These are phyloP conservation scores for Onygena corvina DNA, from an alignment of 2,329 filamentous ascomycete species.

Conservation along the genomic window DNA sequence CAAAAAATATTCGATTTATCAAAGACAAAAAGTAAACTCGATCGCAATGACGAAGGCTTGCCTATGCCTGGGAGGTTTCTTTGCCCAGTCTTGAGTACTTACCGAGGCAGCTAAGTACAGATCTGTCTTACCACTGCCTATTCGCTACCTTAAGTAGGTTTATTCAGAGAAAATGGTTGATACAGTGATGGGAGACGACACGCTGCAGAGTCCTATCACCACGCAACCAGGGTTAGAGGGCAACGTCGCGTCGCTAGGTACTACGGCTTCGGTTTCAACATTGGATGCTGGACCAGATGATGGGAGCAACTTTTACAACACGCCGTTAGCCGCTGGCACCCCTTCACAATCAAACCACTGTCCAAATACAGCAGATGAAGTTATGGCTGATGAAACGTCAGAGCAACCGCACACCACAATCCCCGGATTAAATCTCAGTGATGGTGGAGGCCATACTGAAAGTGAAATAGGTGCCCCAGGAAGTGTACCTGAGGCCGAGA, in stretches of 20 bases:
- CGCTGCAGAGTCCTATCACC: slow-evolving; percentile 15
- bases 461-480: neutral
- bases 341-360: slow-evolving; percentile 15
- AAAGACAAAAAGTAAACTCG: neutral
- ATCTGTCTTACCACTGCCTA: neutral
- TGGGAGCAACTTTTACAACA: slow-evolving; percentile 35
- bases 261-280: slow-evolving; percentile 20
- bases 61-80: neutral
- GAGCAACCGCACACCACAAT: slow-evolving; percentile 21
- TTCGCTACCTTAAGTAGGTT: neutral
- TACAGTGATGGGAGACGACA: slow-evolving; percentile 16
- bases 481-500: neutral
- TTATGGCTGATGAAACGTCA: slow-evolving; percentile 5
- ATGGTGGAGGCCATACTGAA: neutral
- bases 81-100: neutral
- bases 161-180: slow-evolving; percentile 6
- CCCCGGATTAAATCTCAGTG: slow-evolving; percentile 28
- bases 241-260: slow-evolving; percentile 19
- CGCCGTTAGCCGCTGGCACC: slow-evolving; percentile 24
- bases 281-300: slow-evolving; percentile 24
- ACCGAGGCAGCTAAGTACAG: neutral
- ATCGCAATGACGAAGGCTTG: neutral
- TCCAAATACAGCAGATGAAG: neutral
- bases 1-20: neutral
- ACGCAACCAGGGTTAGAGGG: slow-evolving; percentile 23